Evolutionary conservation across 768 basidiomycete genomes (phyloP).

Genomic region (Amanita phalloides): DNA sequence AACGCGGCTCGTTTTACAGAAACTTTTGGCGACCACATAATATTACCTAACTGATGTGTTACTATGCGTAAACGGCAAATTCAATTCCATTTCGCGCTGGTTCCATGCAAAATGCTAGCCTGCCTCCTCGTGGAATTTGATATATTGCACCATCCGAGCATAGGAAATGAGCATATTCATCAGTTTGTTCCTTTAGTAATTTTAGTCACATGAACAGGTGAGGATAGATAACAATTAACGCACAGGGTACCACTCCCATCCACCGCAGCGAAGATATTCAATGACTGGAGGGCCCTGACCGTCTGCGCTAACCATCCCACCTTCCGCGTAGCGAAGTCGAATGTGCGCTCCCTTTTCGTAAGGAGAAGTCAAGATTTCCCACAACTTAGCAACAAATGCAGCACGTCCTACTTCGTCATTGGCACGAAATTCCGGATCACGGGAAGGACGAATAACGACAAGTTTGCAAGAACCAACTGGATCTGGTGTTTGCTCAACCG

Average conservation of each 20-base stretch:
- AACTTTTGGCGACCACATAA: conserved; percentile 11
- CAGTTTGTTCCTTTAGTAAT: conserved; percentile 38
- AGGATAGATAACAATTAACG: conserved; percentile 14
- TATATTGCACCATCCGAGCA: conserved; percentile 76
- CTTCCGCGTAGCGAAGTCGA: conserved; percentile 39
- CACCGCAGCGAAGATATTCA: conserved; percentile 69
- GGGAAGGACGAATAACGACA: conserved; percentile 62
- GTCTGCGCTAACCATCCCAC: conserved; percentile 29
- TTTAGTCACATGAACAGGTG: background rate
- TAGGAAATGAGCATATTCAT: conserved; percentile 55
- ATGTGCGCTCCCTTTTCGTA: conserved; percentile 72
- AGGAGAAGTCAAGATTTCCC: conserved; percentile 50
- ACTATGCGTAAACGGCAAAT: conserved; percentile 40
- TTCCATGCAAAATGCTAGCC: conserved; percentile 36
- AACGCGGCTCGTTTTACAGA: conserved; percentile 40
- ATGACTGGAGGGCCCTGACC: conserved; percentile 46
- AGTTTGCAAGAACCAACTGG: conserved; percentile 51
- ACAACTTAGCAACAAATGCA: conserved; percentile 42
- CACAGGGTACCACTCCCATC: conserved; percentile 86
- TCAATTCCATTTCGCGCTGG: conserved; percentile 21
- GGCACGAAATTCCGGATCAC: conserved; percentile 34
- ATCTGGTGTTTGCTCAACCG: conserved; percentile 35
- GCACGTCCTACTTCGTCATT: conserved; percentile 34
- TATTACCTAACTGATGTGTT: background rate
- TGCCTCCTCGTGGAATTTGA: conserved; percentile 49